Conservation (phyloP, 805 yeast species). For the Yueomyces sinensis region DNA sequence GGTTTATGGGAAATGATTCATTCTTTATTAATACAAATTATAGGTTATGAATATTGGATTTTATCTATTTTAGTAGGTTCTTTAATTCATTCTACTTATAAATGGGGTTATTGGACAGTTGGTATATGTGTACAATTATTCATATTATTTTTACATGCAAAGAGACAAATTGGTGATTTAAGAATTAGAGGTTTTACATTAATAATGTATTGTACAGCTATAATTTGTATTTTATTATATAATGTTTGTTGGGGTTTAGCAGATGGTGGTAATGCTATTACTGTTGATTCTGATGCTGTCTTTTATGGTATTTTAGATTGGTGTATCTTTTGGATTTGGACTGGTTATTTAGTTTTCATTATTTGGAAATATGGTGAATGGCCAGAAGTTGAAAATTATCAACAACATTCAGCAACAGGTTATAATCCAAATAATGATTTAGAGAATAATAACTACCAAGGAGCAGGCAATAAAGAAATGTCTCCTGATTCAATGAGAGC, state of each 20-base stretch:
- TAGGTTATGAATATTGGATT: slow-evolving; percentile 35
- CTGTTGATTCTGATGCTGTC: slow-evolving; percentile 44
- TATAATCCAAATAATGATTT: not conserved
- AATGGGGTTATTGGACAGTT: slow-evolving; percentile 39
- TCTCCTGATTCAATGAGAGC: slow-evolving; percentile 16
- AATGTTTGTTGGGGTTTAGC: slow-evolving; percentile 18
- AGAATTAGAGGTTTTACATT: not conserved
- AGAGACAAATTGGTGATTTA: not conserved
- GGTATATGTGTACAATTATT: slow-evolving; percentile 25
- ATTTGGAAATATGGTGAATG: not conserved
- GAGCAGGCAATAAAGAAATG: slow-evolving; percentile 5
- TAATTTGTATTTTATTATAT: slow-evolving; percentile 2
- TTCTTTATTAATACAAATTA: slow-evolving; percentile 24
- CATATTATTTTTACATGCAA: not conserved
- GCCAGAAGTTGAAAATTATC: not conserved
- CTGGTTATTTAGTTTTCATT: not conserved
- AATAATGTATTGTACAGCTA: not conserved
- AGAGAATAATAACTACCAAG: too few species aligned
- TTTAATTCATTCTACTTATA: slow-evolving; percentile 32
- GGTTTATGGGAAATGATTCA: not conserved
- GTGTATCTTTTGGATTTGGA: slow-evolving; percentile 21
- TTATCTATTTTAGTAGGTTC: slow-evolving; percentile 33
- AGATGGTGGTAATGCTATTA: slow-evolving; percentile 52
- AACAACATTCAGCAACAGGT: too few species aligned
- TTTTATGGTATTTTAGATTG: slow-evolving; percentile 48